Percentiles rank a stretch among this genome's conserved stretches.
phyloP scores from a whole-genome alignment of 2,329 filamentous ascomycete genomes.

The Lasiodiplodia gonubiensis region DNA sequence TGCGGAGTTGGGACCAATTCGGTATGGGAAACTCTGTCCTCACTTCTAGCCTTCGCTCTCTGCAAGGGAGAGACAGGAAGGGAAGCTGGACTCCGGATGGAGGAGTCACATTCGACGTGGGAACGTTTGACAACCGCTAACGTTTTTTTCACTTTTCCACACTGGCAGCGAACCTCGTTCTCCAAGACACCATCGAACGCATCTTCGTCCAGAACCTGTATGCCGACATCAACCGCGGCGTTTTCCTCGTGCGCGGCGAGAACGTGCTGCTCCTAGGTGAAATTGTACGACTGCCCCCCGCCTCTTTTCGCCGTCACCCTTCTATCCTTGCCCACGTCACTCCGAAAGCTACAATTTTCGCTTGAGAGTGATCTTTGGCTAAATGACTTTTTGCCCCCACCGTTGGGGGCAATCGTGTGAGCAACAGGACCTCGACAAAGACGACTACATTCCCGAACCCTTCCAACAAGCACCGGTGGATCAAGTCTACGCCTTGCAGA shows the following conservation, averaged over 20 bases:
- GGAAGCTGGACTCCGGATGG: neutral
- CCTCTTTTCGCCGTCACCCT: neutral
- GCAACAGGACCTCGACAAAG: conserved; percentile 78
- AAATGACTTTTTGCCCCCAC: neutral
- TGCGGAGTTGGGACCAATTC: conserved; percentile 97
- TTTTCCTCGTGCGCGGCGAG: conserved; percentile 92
- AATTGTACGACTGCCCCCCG: conserved; percentile 60
- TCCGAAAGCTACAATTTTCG: neutral
- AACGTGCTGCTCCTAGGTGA: conserved; percentile 96
- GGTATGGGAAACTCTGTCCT: conserved; percentile 60
- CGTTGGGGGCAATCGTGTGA: neutral
- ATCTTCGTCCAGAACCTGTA: conserved; percentile 78
- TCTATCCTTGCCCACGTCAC: neutral
- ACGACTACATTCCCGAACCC: conserved; percentile 80
- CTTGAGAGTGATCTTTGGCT: no score
- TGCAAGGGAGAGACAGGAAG: neutral
- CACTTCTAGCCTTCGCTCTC: neutral
- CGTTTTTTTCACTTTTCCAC: neutral
- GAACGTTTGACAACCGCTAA: neutral
- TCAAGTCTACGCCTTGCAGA: conserved; percentile 73
- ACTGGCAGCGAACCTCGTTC: conserved; percentile 77
- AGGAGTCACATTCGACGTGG: neutral
- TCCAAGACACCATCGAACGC: conserved; percentile 90
- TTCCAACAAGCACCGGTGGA: conserved; percentile 71
- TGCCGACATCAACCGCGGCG: conserved; percentile 82